Evolutionary conservation across 2,329 filamentous ascomycete species (phyloP).

Genomic region (Trichocomaceae sp.): DNA sequence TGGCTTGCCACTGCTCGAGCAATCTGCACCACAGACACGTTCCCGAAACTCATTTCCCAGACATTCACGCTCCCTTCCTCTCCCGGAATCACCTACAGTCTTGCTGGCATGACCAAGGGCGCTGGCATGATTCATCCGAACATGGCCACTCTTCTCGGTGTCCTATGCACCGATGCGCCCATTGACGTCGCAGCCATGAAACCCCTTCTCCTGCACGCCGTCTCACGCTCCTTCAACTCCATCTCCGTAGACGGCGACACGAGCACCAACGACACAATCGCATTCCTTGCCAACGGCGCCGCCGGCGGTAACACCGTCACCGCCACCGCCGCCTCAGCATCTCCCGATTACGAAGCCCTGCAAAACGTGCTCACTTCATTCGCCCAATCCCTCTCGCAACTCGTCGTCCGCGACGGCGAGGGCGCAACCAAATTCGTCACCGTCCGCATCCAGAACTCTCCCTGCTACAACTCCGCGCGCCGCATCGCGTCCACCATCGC

Average conservation of each 20-base stretch:
- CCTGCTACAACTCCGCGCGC: slow-evolving; percentile 63
- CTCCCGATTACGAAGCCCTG: slow-evolving; percentile 65
- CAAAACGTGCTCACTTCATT: slow-evolving; percentile 66
- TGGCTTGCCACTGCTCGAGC: slow-evolving; percentile 83
- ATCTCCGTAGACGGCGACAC: slow-evolving; percentile 97
- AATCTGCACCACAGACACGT: slow-evolving; percentile 97
- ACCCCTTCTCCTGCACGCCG: slow-evolving; percentile 63
- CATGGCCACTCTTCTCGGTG: slow-evolving; percentile 91
- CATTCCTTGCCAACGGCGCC: slow-evolving; percentile 89
- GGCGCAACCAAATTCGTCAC: slow-evolving; percentile 98
- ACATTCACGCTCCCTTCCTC: slow-evolving; percentile 79
- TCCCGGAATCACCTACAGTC: slow-evolving; percentile 65
- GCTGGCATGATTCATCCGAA: slow-evolving; percentile 99
- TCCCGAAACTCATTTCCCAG: slow-evolving; percentile 86
- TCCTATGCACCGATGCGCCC: slow-evolving; percentile 86
- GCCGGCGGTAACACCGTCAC: slow-evolving; percentile 64
- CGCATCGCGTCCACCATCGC: slow-evolving; percentile 83
- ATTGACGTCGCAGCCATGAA: slow-evolving; percentile 63
- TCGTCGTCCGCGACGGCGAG: slow-evolving; percentile 92
- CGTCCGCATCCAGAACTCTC: slow-evolving; percentile 71
- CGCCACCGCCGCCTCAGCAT: slow-evolving; percentile 37
- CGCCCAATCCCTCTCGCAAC: slow-evolving; percentile 75
- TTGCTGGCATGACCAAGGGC: slow-evolving; percentile 95
- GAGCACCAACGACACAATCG: slow-evolving; percentile 93
- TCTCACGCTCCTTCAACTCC: slow-evolving; percentile 85